Evolutionary conservation across 805 yeast genomes (phyloP).

Genomic region (Spathaspora girioi): DNA sequence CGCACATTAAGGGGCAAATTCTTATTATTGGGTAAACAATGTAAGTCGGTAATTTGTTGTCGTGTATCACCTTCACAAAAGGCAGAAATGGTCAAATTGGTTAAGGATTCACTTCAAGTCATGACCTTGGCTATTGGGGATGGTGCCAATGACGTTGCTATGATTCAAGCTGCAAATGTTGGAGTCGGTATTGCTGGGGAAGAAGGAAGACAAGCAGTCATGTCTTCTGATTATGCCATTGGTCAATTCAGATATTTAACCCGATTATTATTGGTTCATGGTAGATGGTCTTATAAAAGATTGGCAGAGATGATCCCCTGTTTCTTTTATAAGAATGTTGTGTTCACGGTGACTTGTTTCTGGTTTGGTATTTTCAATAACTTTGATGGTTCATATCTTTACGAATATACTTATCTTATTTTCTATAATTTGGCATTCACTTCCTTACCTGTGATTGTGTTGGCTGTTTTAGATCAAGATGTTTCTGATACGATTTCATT

Average conservation of each 20-base stretch:
- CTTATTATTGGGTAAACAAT: constrained; percentile 67
- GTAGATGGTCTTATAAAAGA: constrained; percentile 79
- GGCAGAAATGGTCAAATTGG: constrained; percentile 69
- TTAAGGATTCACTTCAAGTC: constrained; percentile 59
- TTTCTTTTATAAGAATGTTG: constrained; percentile 73
- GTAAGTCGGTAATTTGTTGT: constrained; percentile 77
- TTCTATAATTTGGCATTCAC: constrained; percentile 79
- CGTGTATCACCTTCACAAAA: constrained; percentile 83
- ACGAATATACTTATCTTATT: constrained; percentile 75
- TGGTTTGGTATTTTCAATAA: constrained; percentile 71
- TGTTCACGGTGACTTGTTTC: constrained; percentile 68
- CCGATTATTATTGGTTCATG: constrained; percentile 68
- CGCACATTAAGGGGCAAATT: constrained; percentile 43
- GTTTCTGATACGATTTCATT: constrained; percentile 62
- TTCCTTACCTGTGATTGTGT: constrained; percentile 69
- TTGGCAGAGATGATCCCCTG: constrained; percentile 76
- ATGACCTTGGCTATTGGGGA: constrained; percentile 83
- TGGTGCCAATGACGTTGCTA: constrained; percentile 84
- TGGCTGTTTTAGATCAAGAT: constrained; percentile 76
- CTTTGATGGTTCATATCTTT: constrained; percentile 74
- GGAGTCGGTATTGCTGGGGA: constrained; percentile 88
- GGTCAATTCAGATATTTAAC: constrained; percentile 73
- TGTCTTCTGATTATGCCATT: constrained; percentile 80
- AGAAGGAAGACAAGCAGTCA: constrained; percentile 83
- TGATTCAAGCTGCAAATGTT: constrained; percentile 83